Conservation (phyloP, 371 early-diverging fungal genomes). For the Apophysomyces ossiformis region DNA sequence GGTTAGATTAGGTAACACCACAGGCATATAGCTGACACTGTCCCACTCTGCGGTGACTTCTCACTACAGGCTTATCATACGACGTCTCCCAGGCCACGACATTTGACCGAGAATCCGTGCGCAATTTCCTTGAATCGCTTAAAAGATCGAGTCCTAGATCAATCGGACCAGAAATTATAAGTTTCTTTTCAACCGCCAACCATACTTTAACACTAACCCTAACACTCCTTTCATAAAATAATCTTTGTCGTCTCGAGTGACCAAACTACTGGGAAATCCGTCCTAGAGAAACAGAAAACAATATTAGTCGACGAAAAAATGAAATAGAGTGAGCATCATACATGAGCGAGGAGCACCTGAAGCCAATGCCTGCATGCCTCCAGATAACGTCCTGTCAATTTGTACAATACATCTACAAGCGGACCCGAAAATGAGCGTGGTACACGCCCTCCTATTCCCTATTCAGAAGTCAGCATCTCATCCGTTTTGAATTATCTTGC, state of each 20-base stretch:
- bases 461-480: slow-evolving; percentile 1
- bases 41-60: background rate
- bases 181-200: slow-evolving; percentile 11
- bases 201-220: slow-evolving; percentile 46
- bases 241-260: slow-evolving; percentile 59
- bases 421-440: slow-evolving; percentile 72
- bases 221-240: slow-evolving; percentile 62
- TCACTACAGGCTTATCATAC: slow-evolving; percentile 20
- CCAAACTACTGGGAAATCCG: slow-evolving; percentile 67
- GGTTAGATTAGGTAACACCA: slow-evolving; percentile 3
- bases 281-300: slow-evolving; percentile 38
- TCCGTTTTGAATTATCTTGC: background rate
- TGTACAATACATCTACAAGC: slow-evolving; percentile 66
- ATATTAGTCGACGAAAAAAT: background rate
- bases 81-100: slow-evolving; percentile 63
- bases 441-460: slow-evolving; percentile 75
- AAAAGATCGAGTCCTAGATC: slow-evolving; percentile 57
- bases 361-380: slow-evolving; percentile 62
- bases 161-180: slow-evolving; percentile 12
- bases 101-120: slow-evolving; percentile 62
- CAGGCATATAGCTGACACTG: background rate
- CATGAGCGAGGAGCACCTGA: slow-evolving; percentile 56
- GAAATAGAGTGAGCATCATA: slow-evolving; percentile 24
- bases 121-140: slow-evolving; percentile 63
- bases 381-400: slow-evolving; percentile 60